Evolutionary conservation across 1,284 basidiomycete genomes (phyloP), one percentile per base, ranked within the genome.

Genomic region (Trichosporon faecale): DNA sequence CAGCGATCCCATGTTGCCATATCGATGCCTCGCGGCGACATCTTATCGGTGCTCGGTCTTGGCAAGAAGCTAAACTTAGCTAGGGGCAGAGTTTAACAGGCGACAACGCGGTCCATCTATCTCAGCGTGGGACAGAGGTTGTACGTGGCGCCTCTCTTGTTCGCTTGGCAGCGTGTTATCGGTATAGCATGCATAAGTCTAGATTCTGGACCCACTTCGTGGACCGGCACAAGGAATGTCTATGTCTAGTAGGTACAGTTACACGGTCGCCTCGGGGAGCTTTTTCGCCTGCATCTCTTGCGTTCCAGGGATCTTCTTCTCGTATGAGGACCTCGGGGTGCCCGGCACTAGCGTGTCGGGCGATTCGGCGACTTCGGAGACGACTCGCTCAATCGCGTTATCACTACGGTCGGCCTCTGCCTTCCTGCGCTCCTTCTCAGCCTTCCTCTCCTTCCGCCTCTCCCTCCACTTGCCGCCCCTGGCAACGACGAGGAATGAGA

Each of bases 401-500:
- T 40, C 35, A 23, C 4, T 29, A 12, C 35, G 63, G 12, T 25
- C 23, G 12, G 37, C 35, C 35, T 23, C 35, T 25, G 33, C 63
- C 63, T 37, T 64, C 37, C 14, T 64, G n/a, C 35, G 23, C 63
- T 64, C 18, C 35, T 44, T 64, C 21, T 40, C 35, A 16, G 31
- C 37, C 23, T 12, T 1, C 37, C 21, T 37, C 6, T 27, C 35
- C 23, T 64, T 40, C 4, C 63, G 63, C 21, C 23, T 40, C 37
- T 64, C 35, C 23, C 63, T 31, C 63, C 35, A 40, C 63, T 40
- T 27, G 37, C 63, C 63, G 21, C 63, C 63, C 63, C 21, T 64
- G 63, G 63, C n/a, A 23, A 64, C 37, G 23, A 64, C 63, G 37
- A 64, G 35, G 35, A 64, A 44, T 16, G 63, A 64, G 35, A 64